Percentiles rank a stretch among this genome's conserved stretches.
These are phyloP conservation scores for Wickerhamomyces pijperi DNA, from an alignment of 805 yeast species.

Conservation along the genomic window DNA sequence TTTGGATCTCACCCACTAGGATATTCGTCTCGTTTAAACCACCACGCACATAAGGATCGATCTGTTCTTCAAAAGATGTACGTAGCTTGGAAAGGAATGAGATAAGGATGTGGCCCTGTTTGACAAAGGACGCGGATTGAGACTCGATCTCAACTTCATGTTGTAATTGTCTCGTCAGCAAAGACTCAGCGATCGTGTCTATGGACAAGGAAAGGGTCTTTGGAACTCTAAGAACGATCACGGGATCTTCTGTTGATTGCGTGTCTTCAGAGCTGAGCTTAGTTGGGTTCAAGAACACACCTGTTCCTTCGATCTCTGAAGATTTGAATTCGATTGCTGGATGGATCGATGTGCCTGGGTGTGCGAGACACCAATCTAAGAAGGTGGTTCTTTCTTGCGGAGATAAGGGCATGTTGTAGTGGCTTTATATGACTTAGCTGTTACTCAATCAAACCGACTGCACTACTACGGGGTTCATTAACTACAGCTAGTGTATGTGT, in stretches of 20 bases:
- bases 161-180: constrained; percentile 9
- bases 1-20: constrained; percentile 16
- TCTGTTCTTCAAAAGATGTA: constrained; percentile 8
- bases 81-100: constrained; percentile 13
- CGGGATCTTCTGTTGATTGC: constrained; percentile 3
- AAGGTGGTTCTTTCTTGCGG: not conserved
- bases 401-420: not conserved
- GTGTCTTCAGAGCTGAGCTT: constrained; percentile 1
- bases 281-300: constrained; percentile 20
- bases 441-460: no score
- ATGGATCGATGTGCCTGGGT: not conserved
- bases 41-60: constrained; percentile 14
- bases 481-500: no score
- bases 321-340: constrained; percentile 8
- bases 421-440: no score
- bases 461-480: no score
- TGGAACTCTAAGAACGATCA: constrained; percentile 31
- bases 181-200: constrained; percentile 14
- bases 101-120: constrained; percentile 10
- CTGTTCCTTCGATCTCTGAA: constrained; percentile 25
- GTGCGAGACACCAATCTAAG: not conserved
- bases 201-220: constrained; percentile 21
- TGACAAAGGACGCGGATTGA: constrained; percentile 2
- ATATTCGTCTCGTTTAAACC: constrained; percentile 18
- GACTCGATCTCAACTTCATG: constrained; percentile 7